These are phyloP conservation scores for Epipyxis sp. DNA, from an alignment of 108 stramenopile species.

Conservation along the genomic window DNA sequence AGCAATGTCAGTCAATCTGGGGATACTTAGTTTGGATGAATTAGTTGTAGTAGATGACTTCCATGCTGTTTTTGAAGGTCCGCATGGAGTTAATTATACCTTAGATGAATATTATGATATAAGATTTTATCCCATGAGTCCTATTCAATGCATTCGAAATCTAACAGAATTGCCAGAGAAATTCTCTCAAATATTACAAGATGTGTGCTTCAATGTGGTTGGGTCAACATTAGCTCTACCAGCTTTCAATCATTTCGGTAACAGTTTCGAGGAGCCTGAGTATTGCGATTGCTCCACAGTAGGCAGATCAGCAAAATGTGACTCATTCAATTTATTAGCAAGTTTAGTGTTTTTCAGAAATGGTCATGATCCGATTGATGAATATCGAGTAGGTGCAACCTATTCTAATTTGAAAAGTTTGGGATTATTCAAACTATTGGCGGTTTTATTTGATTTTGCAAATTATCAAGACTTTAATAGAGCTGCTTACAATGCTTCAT, in stretches of 20 bases:
- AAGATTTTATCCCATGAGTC: not conserved
- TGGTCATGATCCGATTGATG: not conserved
- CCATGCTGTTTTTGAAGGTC: not conserved
- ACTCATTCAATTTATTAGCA: not conserved
- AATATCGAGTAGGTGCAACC: not conserved
- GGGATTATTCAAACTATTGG: not conserved
- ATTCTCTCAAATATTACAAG: not conserved
- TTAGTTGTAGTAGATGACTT: not conserved
- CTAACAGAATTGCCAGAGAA: not conserved
- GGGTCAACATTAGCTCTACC: conserved; percentile 1
- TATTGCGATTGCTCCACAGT: not conserved
- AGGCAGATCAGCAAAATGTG: not conserved
- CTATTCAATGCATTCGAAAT: not conserved
- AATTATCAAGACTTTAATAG: not conserved
- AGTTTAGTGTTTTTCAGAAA: not conserved
- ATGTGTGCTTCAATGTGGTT: not conserved
- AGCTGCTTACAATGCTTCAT: not conserved
- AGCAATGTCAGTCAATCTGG: not conserved
- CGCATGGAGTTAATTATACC: not conserved
- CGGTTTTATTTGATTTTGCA: not conserved
- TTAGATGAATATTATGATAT: conserved; percentile 6
- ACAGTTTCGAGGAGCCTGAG: not conserved
- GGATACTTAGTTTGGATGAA: not conserved
- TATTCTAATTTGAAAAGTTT: not conserved
- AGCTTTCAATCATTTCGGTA: conserved; percentile 1